phyloP scores from a whole-genome alignment of 139 green algal genomes.

The Tetraselmis striata region DNA sequence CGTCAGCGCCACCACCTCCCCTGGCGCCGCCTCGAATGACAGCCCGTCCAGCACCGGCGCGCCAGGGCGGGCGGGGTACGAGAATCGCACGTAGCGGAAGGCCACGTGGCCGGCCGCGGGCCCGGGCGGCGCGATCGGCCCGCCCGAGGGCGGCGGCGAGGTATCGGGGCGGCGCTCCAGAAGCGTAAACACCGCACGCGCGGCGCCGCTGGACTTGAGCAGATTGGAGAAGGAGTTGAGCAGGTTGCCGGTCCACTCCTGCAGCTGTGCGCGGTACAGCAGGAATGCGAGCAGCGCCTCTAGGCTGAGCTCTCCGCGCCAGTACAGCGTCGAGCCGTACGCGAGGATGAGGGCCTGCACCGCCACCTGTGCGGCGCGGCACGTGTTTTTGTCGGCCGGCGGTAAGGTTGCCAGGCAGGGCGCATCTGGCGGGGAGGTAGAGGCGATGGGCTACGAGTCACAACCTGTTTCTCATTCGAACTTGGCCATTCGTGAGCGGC shows the following conservation, averaged over 20 bases:
- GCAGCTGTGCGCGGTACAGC: slow-evolving; percentile 2
- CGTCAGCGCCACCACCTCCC: slow-evolving; percentile 23
- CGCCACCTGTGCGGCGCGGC: too few relatives aligned
- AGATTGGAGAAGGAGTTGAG: slow-evolving; percentile 12
- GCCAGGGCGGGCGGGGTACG: slow-evolving; percentile 44
- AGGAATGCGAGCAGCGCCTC: slow-evolving; percentile 5
- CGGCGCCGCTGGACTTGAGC: slow-evolving; percentile 1
- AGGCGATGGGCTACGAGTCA: too few relatives aligned
- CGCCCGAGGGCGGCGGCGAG: background rate
- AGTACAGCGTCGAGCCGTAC: slow-evolving; percentile 4
- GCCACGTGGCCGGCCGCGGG: background rate
- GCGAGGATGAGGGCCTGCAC: slow-evolving; percentile 3
- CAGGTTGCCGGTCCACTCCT: slow-evolving; percentile 1
- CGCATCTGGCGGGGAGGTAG: too few relatives aligned
- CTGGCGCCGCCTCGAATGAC: slow-evolving; percentile 21
- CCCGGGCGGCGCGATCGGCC: background rate
- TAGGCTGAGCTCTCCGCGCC: background rate
- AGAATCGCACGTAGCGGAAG: slow-evolving; percentile 28
- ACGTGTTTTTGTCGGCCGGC: too few relatives aligned
- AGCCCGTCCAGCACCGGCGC: slow-evolving; percentile 20
- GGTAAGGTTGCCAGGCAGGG: too few relatives aligned
- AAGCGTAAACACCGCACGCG: background rate
- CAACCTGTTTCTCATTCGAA: too few relatives aligned
- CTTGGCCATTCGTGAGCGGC: too few relatives aligned
- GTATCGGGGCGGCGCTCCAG: background rate